Conservation (phyloP, 2,329 filamentous ascomycete genomes). For the Alternaria rosae region DNA sequence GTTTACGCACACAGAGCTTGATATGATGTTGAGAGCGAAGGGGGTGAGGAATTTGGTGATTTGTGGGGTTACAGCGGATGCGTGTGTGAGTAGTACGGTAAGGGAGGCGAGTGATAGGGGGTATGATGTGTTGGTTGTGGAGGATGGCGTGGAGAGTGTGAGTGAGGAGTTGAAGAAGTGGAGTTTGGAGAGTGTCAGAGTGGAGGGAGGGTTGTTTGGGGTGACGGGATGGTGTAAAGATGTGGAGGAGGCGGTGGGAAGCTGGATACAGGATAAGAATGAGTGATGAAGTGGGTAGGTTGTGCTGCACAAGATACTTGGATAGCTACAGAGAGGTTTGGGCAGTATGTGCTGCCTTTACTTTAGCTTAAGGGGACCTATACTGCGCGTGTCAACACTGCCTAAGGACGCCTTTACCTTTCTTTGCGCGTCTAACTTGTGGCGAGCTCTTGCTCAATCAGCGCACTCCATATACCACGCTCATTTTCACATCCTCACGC, state of each 20-base stretch:
- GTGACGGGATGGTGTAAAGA: slow-evolving; percentile 29
- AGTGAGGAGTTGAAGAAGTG: slow-evolving; percentile 39
- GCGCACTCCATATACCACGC: not conserved
- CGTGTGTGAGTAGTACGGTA: slow-evolving; percentile 63
- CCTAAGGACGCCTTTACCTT: not conserved
- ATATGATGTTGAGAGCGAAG: slow-evolving; percentile 59
- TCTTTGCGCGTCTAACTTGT: not conserved
- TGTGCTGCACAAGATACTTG: not conserved
- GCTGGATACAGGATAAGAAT: slow-evolving; percentile 18
- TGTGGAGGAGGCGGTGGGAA: slow-evolving; percentile 34
- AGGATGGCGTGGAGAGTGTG: slow-evolving; percentile 54
- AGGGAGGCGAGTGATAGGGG: slow-evolving; percentile 64
- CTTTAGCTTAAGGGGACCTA: not conserved
- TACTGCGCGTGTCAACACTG: not conserved
- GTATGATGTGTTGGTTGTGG: slow-evolving; percentile 61
- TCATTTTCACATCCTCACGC: not conserved
- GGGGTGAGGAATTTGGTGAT: slow-evolving; percentile 62
- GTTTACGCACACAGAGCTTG: slow-evolving; percentile 63
- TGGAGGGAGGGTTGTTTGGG: slow-evolving; percentile 42
- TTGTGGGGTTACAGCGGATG: slow-evolving; percentile 64
- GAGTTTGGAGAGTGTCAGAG: slow-evolving; percentile 36
- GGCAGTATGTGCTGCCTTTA: not conserved
- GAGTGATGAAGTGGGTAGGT: not conserved
- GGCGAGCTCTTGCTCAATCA: not conserved
- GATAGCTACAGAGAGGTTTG: not conserved